These are phyloP conservation scores for Wakefieldia striispora DNA, from an alignment of 768 basidiomycete genomes.

Conservation along the genomic window DNA sequence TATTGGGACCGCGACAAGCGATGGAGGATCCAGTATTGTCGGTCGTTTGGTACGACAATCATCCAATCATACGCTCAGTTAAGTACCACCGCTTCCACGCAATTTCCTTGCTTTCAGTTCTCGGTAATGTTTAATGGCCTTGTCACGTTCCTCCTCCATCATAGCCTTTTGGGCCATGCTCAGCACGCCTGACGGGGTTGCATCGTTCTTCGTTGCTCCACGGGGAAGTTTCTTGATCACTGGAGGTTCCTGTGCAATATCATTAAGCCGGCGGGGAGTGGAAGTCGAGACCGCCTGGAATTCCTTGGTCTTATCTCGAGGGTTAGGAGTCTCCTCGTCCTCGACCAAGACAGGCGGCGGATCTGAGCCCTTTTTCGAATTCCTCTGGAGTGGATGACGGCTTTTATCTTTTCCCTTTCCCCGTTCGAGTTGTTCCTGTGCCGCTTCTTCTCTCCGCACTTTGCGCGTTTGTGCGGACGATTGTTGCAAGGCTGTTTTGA, in stretches of 20 bases:
- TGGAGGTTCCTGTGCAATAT: conserved; percentile 69
- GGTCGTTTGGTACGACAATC: conserved; percentile 4
- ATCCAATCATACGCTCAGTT: conserved; percentile 8
- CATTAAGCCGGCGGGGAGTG: conserved; percentile 64
- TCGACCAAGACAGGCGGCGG: conserved; percentile 9
- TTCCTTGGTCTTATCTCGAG: conserved; percentile 36
- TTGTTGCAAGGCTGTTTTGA: conserved; percentile 57
- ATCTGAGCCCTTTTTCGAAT: conserved; percentile 14
- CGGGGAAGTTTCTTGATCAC: conserved; percentile 56
- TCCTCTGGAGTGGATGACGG: conserved; percentile 7
- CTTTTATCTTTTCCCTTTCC: conserved; percentile 8
- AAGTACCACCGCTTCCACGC: conserved; percentile 14
- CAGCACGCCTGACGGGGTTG: conserved; percentile 45
- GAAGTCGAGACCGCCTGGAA: conserved; percentile 51
- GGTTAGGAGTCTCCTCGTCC: conserved; percentile 18
- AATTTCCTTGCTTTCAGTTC: conserved; percentile 57
- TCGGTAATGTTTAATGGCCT: conserved; percentile 63
- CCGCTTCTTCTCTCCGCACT: conserved; percentile 33
- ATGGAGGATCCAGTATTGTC: conserved; percentile 8
- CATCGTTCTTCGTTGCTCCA: conserved; percentile 32
- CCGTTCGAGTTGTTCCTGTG: conserved; percentile 18
- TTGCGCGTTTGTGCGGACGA: conserved; percentile 53
- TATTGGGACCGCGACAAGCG: background rate
- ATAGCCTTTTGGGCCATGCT: conserved; percentile 74
- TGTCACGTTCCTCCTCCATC: conserved; percentile 76